Percentiles rank a stretch among this genome's conserved stretches.
These are phyloP conservation scores for Leptographium wingfieldii DNA, from an alignment of 2,329 filamentous ascomycete genomes.

Conservation along the genomic window DNA sequence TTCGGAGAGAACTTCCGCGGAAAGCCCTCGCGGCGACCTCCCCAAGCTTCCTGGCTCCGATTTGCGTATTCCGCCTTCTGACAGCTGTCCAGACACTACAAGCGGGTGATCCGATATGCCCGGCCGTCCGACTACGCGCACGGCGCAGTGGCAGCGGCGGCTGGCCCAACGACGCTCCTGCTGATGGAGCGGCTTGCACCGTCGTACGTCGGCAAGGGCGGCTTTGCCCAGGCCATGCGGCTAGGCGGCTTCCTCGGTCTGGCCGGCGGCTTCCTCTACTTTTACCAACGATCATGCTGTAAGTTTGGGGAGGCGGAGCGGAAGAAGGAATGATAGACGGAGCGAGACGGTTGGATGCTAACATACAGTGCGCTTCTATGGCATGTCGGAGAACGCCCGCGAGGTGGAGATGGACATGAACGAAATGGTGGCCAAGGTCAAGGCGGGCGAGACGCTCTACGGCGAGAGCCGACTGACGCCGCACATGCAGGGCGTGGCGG, in stretches of 20 bases:
- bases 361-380: slow-evolving; percentile 77
- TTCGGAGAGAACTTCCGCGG: neutral
- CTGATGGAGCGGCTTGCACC: slow-evolving; percentile 76
- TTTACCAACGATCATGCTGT: slow-evolving; percentile 77
- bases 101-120: slow-evolving; percentile 78
- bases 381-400: slow-evolving; percentile 80
- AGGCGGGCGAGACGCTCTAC: slow-evolving; percentile 81
- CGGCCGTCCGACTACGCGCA: slow-evolving; percentile 70
- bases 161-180: slow-evolving; percentile 61
- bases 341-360: neutral
- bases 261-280: slow-evolving; percentile 68
- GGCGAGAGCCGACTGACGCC: slow-evolving; percentile 65
- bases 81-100: slow-evolving; percentile 59
- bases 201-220: slow-evolving; percentile 70
- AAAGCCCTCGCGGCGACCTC: neutral
- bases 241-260: slow-evolving; percentile 60
- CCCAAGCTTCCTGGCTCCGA: neutral
- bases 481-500: slow-evolving; percentile 87
- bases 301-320: slow-evolving; percentile 28
- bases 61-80: neutral
- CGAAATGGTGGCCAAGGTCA: slow-evolving; percentile 96
- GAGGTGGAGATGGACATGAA: slow-evolving; percentile 94
- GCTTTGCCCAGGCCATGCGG: slow-evolving; percentile 73
- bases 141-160: slow-evolving; percentile 54
- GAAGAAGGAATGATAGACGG: neutral